Evolutionary conservation across 2,329 filamentous ascomycete species (phyloP), one percentile per base, ranked within the genome.

Genomic region (Fusarium citri): DNA sequence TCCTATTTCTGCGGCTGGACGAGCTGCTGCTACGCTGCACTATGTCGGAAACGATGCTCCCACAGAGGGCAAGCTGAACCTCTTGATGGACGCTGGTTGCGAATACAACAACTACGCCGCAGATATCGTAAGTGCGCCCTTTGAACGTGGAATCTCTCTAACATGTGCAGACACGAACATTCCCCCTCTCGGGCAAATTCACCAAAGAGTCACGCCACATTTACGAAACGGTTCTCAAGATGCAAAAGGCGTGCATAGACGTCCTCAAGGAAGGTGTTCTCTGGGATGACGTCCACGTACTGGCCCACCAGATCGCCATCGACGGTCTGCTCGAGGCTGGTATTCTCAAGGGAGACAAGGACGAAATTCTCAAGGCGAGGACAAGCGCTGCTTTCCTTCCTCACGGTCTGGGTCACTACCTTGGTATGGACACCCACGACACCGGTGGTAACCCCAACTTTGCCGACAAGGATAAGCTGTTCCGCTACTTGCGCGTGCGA

Each of bases 341-440:
- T 3, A 91, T 98, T 48, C 81, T 98, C 41, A 87, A 87, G 76
- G 85, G 88, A 12, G 83, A 88, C 66, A 86, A 87, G 59, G 87
- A 91, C 20, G 94, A 94, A 72, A 92, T 98, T 25, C 87, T 97
- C 65, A 86, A 89, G 71, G 89, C 88, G 45, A 87, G 94, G 58
- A 93, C 94, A n/a, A 95, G 92, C 75, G 89, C 92, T 25, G 94
- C 94, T 3, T 98, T 98, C 83, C 93, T 97, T 76, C 94, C 94
- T 2, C 94, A 98, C 78, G 94, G 94, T 1, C 83, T 98, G 2
- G 94, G 94, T 0, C 94, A 98, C 80, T 95, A 97, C 78, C 84
- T 98, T 12, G 94, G 94, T 67, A 91, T 98, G 86, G 94, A 98
- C 78, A 97, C 94, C 3, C 94, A 98, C 78, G 94, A 98, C 76